Evolutionary conservation across 805 yeast genomes (phyloP).

Genomic region (Scheffersomyces lignosus): DNA sequence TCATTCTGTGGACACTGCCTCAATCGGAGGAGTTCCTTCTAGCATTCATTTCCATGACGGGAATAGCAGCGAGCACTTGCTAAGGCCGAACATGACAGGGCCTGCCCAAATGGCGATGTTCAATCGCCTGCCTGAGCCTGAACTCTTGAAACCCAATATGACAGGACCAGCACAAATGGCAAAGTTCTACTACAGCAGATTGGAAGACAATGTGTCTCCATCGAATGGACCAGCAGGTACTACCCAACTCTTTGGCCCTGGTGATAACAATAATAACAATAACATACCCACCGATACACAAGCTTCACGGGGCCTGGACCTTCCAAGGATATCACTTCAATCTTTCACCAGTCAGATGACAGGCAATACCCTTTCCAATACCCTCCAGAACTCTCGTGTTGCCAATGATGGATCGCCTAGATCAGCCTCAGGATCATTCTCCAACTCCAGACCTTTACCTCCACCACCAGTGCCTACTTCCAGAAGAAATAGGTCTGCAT

Average conservation of each 20-base stretch:
- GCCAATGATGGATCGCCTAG: constrained; percentile 12
- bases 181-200: constrained; percentile 9
- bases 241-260: constrained; percentile 22
- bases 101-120: constrained; percentile 40
- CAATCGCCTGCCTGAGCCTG: constrained; percentile 21
- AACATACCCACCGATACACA: constrained; percentile 42
- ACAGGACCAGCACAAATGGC: constrained; percentile 48
- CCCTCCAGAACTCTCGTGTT: constrained; percentile 33
- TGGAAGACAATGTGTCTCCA: neutral
- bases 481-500: constrained; percentile 34
- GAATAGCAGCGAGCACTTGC: constrained; percentile 15
- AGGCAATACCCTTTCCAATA: constrained; percentile 33
- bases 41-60: constrained; percentile 41
- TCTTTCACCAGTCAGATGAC: constrained; percentile 45
- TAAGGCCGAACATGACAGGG: constrained; percentile 42
- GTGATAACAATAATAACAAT: constrained; percentile 29
- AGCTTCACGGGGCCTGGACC: constrained; percentile 2
- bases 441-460: constrained; percentile 15
- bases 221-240: constrained; percentile 6
- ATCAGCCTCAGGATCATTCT: constrained; percentile 1
- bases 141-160: constrained; percentile 41
- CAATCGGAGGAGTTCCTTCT: constrained; percentile 68
- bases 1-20: constrained; percentile 70
- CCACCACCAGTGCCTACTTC: constrained; percentile 41
- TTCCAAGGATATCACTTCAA: constrained; percentile 37